Evolutionary conservation across 257 asterid species (phyloP).

Genomic region (Solanum virginianum): DNA sequence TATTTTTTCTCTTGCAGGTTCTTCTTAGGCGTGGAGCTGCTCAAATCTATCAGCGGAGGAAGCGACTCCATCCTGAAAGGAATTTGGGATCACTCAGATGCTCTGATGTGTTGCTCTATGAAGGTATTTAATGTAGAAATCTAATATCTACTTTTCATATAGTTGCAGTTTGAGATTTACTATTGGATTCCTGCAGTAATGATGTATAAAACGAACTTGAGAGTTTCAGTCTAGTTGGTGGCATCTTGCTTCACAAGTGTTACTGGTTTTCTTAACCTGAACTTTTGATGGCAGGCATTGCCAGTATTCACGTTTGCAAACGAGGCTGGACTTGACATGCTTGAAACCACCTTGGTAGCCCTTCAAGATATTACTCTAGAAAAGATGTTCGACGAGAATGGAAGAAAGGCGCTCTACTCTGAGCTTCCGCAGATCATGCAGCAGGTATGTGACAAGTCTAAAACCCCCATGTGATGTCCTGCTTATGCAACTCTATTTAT

Average conservation of each 20-base stretch:
- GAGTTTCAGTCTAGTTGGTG: neutral
- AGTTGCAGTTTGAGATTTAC: neutral
- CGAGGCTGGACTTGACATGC: constrained; percentile 97
- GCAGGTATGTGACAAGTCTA: constrained; percentile 31
- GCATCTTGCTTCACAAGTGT: neutral
- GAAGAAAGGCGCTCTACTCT: constrained; percentile 54
- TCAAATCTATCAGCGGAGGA: constrained; percentile 56
- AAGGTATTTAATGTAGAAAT: constrained; percentile 30
- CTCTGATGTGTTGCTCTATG: constrained; percentile 80
- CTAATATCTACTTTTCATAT: neutral
- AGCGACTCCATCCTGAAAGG: constrained; percentile 55
- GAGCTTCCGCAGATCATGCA: constrained; percentile 91
- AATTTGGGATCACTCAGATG: constrained; percentile 92
- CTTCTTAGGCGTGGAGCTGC: constrained; percentile 77
- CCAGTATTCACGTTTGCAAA: constrained; percentile 87
- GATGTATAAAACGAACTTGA: neutral
- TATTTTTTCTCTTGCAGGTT: constrained; percentile 26
- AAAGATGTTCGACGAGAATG: constrained; percentile 69
- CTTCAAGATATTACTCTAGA: constrained; percentile 86
- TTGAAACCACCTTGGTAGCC: constrained; percentile 79
- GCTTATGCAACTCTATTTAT: neutral
- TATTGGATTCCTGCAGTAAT: neutral
- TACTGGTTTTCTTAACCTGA: neutral
- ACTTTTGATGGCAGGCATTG: constrained; percentile 46
- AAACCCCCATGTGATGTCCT: too few species aligned